Evolutionary conservation across 1,139 yeast genomes (phyloP).

Genomic region (Zygotorulaspora mrakii): DNA sequence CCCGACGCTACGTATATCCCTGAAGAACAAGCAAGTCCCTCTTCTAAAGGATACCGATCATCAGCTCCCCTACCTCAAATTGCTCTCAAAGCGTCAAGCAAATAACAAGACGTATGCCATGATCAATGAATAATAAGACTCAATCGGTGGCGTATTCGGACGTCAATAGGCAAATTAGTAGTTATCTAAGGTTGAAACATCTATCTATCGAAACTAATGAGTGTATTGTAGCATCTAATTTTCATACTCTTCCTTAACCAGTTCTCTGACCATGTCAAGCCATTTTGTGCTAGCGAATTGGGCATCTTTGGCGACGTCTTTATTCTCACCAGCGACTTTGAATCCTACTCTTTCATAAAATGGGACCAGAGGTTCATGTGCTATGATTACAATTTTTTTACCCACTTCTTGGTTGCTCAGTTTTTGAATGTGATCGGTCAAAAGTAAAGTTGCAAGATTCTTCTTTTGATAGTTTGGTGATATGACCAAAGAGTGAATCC

Average conservation of each 20-base stretch:
- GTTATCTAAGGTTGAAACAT: not conserved
- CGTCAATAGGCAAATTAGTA: not conserved
- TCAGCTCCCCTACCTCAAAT: no score
- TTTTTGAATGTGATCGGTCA: conserved; percentile 89
- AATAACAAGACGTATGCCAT: conserved; percentile 1
- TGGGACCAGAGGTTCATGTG: conserved; percentile 63
- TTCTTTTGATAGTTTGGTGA: conserved; percentile 76
- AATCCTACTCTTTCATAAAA: conserved; percentile 83
- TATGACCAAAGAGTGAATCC: conserved; percentile 77
- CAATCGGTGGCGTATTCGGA: not conserved
- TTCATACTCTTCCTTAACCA: conserved; percentile 37
- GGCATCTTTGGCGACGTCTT: conserved; percentile 30
- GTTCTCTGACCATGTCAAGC: conserved; percentile 38
- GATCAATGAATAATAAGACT: no score
- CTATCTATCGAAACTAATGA: not conserved
- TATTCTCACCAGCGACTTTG: conserved; percentile 34
- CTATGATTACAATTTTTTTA: conserved; percentile 67
- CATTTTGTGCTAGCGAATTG: conserved; percentile 32
- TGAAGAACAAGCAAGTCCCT: no score
- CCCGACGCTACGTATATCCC: no score
- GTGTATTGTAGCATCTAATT: conserved; percentile 13
- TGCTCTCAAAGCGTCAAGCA: not conserved
- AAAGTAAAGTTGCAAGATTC: conserved; percentile 74
- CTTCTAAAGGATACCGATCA: no score
- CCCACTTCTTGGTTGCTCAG: conserved; percentile 85